Conservation (phyloP, 176 grass and related monocot genomes). For the Pharus latifolius region DNA sequence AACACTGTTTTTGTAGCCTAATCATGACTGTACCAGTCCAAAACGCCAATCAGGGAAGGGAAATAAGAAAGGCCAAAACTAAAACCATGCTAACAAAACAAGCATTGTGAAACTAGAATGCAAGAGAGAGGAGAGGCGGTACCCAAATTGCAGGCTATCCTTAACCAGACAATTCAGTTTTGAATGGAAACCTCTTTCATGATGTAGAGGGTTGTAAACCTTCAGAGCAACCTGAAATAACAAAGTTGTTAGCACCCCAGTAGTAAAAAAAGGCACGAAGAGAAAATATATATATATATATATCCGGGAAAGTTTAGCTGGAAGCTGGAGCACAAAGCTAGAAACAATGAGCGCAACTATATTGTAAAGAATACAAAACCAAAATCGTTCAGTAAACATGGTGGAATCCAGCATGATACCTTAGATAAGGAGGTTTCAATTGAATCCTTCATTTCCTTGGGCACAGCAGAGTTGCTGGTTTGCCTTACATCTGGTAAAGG, state of each 20-base stretch:
- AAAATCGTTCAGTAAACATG: neutral
- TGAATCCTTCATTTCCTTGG: constrained; percentile 37
- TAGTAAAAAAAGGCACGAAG: neutral
- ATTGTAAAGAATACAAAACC: neutral
- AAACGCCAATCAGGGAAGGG: neutral
- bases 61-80: neutral
- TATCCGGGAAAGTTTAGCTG: neutral
- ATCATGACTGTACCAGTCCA: neutral
- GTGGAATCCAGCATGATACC: constrained; percentile 7
- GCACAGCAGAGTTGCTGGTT: constrained; percentile 25
- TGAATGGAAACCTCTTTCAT: constrained; percentile 93
- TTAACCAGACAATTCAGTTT: constrained; percentile 66
- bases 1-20: neutral
- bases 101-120: neutral
- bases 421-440: constrained; percentile 67
- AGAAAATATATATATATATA: neutral
- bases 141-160: constrained; percentile 85
- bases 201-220: constrained; percentile 81
- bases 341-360: neutral
- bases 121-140: neutral
- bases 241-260: neutral
- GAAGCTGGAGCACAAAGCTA: neutral
- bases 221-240: constrained; percentile 60
- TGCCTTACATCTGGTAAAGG: constrained; percentile 40
- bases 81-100: neutral